These are phyloP conservation scores for Macrolepiota albuminosa DNA, from an alignment of 768 basidiomycete genomes.

Conservation along the genomic window DNA sequence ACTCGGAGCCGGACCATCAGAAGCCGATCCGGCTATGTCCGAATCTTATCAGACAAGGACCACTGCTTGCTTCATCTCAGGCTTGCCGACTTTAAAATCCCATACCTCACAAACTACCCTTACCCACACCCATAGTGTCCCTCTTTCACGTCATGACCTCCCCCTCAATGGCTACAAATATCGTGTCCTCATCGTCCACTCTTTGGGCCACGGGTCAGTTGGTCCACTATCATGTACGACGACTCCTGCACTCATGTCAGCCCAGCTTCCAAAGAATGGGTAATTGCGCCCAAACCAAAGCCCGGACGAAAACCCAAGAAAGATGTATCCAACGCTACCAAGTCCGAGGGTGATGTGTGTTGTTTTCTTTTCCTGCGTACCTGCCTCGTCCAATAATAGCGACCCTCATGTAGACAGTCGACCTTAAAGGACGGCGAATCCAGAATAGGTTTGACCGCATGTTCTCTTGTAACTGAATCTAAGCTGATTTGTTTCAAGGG, in stretches of 20 bases:
- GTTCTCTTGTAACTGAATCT: neutral
- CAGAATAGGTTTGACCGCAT: conserved; percentile 58
- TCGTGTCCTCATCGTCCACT: conserved; percentile 42
- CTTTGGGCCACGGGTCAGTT: conserved; percentile 73
- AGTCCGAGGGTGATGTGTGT: conserved; percentile 45
- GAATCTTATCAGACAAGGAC: conserved; percentile 52
- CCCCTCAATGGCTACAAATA: conserved; percentile 1
- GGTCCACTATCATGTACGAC: conserved; percentile 2
- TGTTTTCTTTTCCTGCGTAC: neutral
- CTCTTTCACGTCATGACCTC: conserved; percentile 4
- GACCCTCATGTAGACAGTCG: conserved; percentile 22
- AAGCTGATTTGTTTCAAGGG: conserved; percentile 38
- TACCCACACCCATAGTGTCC: conserved; percentile 15
- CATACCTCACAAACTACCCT: conserved; percentile 17
- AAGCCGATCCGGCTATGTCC: conserved; percentile 21
- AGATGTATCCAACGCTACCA: conserved; percentile 35
- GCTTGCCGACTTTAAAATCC: conserved; percentile 7
- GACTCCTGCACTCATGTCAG: conserved; percentile 9
- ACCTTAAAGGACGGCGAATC: conserved; percentile 62
- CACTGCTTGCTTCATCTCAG: conserved; percentile 1
- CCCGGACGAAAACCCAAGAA: conserved; percentile 88
- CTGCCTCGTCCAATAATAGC: neutral
- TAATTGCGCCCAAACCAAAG: conserved; percentile 81
- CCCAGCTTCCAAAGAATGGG: conserved; percentile 85
- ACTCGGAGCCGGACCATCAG: conserved; percentile 5